Percentiles rank a stretch among this genome's conserved stretches.
phyloP scores from a whole-genome alignment of 1,284 basidiomycete genomes.

The Vanrija pseudolonga region DNA sequence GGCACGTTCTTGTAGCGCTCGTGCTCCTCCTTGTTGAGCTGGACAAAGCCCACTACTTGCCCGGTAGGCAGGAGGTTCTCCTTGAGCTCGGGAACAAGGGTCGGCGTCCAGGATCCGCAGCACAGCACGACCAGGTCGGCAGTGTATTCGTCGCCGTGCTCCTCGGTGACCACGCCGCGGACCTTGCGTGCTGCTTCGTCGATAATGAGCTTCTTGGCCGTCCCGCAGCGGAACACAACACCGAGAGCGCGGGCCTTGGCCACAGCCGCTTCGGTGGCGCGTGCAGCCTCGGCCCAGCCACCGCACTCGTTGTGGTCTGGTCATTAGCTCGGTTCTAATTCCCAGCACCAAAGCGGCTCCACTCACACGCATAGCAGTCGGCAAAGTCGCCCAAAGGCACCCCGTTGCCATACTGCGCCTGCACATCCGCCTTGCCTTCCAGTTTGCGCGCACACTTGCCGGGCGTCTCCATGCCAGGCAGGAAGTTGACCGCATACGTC shows the following conservation, averaged over 20 bases:
- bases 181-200: conserved; percentile 47
- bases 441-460: conserved; percentile 10
- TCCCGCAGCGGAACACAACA: conserved; percentile 10
- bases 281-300: conserved; percentile 74
- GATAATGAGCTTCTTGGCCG: conserved; percentile 2
- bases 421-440: conserved; percentile 8
- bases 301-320: conserved; percentile 63
- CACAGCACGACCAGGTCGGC: conserved; percentile 35
- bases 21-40: conserved; percentile 63
- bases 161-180: conserved; percentile 56
- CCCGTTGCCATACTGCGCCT: conserved; percentile 13
- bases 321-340: background rate
- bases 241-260: conserved; percentile 9
- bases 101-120: conserved; percentile 38
- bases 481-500: conserved; percentile 8
- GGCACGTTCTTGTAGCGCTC: conserved; percentile 59
- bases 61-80: conserved; percentile 36
- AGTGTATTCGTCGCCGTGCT: conserved; percentile 53
- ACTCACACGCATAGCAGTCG: conserved; percentile 51
- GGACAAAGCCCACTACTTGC: conserved; percentile 66
- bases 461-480: conserved; percentile 16
- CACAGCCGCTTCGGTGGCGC: conserved; percentile 55
- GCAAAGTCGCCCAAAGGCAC: conserved; percentile 13
- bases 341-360: background rate
- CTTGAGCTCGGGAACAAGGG: conserved; percentile 15